Evolutionary conservation across 495 filamentous ascomycete species (phyloP).

Genomic region (Xylaria bambusicola): DNA sequence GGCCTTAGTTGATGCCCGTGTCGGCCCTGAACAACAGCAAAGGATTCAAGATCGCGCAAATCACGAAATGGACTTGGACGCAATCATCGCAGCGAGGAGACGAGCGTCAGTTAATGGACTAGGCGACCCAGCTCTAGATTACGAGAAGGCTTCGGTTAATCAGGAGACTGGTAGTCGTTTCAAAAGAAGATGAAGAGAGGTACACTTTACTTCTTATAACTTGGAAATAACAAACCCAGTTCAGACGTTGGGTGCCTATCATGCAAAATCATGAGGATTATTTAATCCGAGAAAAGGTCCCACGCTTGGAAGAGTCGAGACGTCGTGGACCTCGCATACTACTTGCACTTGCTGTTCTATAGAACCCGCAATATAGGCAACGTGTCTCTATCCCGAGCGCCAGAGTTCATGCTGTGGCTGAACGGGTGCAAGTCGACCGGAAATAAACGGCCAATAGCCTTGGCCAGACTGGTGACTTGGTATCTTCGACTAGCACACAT

Average conservation of each 20-base stretch:
- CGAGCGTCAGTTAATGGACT: slow-evolving; percentile 23
- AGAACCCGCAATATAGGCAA: background rate
- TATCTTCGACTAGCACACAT: background rate
- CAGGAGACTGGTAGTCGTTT: slow-evolving; percentile 26
- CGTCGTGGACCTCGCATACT: background rate
- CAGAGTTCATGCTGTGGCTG: background rate
- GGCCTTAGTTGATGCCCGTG: slow-evolving; percentile 39
- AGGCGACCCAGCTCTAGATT: background rate
- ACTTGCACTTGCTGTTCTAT: background rate
- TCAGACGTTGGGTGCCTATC: no score
- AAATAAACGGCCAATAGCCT: background rate
- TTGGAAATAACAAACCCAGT: no score
- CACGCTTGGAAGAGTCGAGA: background rate
- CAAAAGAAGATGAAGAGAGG: slow-evolving; percentile 26
- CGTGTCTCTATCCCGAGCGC: no score
- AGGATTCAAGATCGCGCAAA: slow-evolving; percentile 35
- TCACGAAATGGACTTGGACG: slow-evolving; percentile 30
- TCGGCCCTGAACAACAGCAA: slow-evolving; percentile 29
- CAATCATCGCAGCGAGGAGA: slow-evolving; percentile 33
- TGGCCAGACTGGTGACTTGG: background rate
- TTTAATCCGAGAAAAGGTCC: slow-evolving; percentile 12
- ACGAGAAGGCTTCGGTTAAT: slow-evolving; percentile 23
- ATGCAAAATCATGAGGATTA: slow-evolving; percentile 10
- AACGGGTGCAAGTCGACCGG: background rate
- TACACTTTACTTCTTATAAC: slow-evolving; percentile 19